Base-by-base conservation (phyloP, 1,284 basidiomycete species). In the Ustilago hordei region DNA sequence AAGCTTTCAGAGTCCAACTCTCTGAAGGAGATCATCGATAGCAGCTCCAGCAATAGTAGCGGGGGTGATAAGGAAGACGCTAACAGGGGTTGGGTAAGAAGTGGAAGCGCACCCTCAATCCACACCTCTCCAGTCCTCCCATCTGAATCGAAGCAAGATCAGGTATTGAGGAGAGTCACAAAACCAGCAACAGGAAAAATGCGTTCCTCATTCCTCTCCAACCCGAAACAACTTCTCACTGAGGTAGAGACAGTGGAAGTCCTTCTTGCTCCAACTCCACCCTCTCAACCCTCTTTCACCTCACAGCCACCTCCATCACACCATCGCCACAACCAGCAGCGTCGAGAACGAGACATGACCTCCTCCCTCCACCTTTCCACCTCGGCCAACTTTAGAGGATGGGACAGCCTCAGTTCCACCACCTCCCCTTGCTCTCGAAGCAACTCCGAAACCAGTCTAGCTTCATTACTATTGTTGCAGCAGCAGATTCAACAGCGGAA, bases 401-500 rank as follows among this genome's bases (percentile, higher is more conserved):
- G 54, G 23, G 19, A 41, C 12, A 31, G 35, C 3, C 31, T 31
- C 13, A 36, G 50, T 8, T 39, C 4, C 7, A 41, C 38, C 19
- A 52, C 47, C 36, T 32, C 55, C 2, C 28, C 34, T 17, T 19
- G 54, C 4, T 39, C 31, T 6, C 45, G 54, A 4, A 19, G 15
- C 6, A 53, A 60, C 12, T 58, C 60, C 12, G 66, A 68, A n/a
- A 47, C 58, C 8, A 58, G 54, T 2, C 62, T 58, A 23, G 64
- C 63, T n/a, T 66, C 69, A 6, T 35, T 71, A 15, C 15, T 66
- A 4, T 52, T 63, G 31, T 17, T 71, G 28, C 69, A 71, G 32
- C 69, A 71, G 45, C 63, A 62, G 2, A 62, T 65, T 23, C 69
- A 71, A 50, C 56, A 55, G 54, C 28, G 50, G 9, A 65, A 71